Evolutionary conservation across 2,329 filamentous ascomycete species (phyloP).

Genomic region (Botrytis pseudocinerea): DNA sequence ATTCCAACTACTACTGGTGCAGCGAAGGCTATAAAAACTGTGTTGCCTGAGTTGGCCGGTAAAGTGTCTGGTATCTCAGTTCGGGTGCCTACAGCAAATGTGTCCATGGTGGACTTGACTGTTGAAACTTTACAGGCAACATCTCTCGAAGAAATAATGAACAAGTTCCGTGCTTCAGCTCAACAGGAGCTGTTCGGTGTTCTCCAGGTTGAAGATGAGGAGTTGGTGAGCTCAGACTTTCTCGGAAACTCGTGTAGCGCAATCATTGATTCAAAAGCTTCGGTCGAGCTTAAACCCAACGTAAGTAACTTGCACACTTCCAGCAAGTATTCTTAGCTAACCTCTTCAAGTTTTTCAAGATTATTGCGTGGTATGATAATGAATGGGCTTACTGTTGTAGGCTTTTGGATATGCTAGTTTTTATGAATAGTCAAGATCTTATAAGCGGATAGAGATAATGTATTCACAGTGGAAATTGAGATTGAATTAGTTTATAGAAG

Average conservation of each 20-base stretch:
- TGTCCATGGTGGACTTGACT: background rate
- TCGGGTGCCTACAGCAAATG: background rate
- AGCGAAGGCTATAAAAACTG: background rate
- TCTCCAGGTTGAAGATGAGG: background rate
- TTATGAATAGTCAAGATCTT: background rate
- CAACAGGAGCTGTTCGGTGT: background rate
- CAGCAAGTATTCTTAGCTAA: background rate
- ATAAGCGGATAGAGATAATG: background rate
- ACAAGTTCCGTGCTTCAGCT: background rate
- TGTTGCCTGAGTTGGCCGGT: background rate
- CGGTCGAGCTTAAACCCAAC: background rate
- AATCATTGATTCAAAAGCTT: background rate
- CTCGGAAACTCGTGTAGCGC: background rate
- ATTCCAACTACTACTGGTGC: background rate
- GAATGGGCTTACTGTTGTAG: background rate
- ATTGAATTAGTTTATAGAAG: background rate
- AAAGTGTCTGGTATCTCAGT: background rate
- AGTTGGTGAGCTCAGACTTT: background rate
- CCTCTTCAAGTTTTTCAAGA: background rate
- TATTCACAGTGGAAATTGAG: background rate
- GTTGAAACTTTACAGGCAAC: background rate
- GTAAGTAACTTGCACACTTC: background rate
- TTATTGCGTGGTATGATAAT: background rate
- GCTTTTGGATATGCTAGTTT: background rate
- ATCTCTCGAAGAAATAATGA: background rate